A percentile compares a stretch with the other conserved stretches of the same genome.
Conservation (phyloP, 257 asterid genomes). For the Solanum sejunctum region DNA sequence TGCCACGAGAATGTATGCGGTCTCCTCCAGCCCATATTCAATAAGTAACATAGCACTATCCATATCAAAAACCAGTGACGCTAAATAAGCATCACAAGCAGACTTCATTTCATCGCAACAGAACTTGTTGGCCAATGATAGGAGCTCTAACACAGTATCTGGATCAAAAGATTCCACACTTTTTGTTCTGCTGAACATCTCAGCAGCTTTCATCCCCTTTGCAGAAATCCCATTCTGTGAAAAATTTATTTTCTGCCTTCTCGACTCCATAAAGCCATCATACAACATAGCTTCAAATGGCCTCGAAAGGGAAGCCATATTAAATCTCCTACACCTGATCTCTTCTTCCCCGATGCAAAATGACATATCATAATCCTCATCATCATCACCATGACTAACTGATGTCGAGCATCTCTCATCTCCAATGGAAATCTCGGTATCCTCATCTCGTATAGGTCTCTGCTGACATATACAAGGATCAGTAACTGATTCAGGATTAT, state of each 20-base stretch:
- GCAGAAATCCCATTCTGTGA: slow-evolving; percentile 57
- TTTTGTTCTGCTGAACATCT: slow-evolving; percentile 55
- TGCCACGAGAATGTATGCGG: slow-evolving; percentile 71
- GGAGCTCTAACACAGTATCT: slow-evolving; percentile 54
- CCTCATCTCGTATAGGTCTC: slow-evolving; percentile 11
- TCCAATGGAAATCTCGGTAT: background rate
- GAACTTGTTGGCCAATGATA: slow-evolving; percentile 62
- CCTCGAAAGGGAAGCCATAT: slow-evolving; percentile 64
- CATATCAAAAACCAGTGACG: slow-evolving; percentile 57
- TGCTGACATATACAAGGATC: slow-evolving; percentile 51
- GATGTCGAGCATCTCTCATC: slow-evolving; percentile 67
- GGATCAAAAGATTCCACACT: slow-evolving; percentile 53
- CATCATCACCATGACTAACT: slow-evolving; percentile 20
- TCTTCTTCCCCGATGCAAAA: slow-evolving; percentile 77
- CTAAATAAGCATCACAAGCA: slow-evolving; percentile 56
- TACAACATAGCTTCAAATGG: slow-evolving; percentile 79
- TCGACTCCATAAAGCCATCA: slow-evolving; percentile 62
- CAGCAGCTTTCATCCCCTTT: slow-evolving; percentile 72
- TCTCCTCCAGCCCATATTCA: slow-evolving; percentile 70
- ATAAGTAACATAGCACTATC: slow-evolving; percentile 58
- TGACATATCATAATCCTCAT: slow-evolving; percentile 52
- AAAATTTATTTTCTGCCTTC: slow-evolving; percentile 63
- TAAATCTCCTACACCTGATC: slow-evolving; percentile 66
- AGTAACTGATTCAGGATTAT: slow-evolving; percentile 66
- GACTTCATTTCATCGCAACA: slow-evolving; percentile 82